Conservation (phyloP, 2,329 filamentous ascomycete genomes). For the Phialemoniopsis sp. region DNA sequence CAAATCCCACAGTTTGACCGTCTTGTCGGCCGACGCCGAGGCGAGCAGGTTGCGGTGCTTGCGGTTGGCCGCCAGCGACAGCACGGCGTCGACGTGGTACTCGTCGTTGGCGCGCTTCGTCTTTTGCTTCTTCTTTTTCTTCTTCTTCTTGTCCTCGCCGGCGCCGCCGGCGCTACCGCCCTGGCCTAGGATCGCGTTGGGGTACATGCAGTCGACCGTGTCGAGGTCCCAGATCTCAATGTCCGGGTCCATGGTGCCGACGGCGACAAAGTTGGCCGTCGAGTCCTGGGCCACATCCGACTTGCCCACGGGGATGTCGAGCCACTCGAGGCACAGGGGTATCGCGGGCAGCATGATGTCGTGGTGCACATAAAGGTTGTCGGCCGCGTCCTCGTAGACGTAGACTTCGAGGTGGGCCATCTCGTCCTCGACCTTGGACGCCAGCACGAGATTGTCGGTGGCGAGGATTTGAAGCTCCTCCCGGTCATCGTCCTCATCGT, state of each 20-base stretch:
- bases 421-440: slow-evolving; percentile 94
- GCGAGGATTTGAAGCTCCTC: slow-evolving; percentile 91
- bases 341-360: slow-evolving; percentile 99
- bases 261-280: slow-evolving; percentile 85
- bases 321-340: slow-evolving; percentile 91
- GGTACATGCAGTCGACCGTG: slow-evolving; percentile 95
- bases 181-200: slow-evolving; percentile 90
- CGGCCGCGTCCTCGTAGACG: slow-evolving; percentile 90
- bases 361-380: slow-evolving; percentile 98
- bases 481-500: slow-evolving; percentile 81
- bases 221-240: slow-evolving; percentile 99
- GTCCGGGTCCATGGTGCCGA: slow-evolving; percentile 96
- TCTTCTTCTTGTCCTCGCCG: slow-evolving; percentile 54
- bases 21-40: slow-evolving; percentile 93
- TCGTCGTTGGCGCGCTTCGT: slow-evolving; percentile 81
- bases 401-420: slow-evolving; percentile 95
- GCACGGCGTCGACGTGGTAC: slow-evolving; percentile 90
- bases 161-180: slow-evolving; percentile 47
- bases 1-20: slow-evolving; percentile 96
- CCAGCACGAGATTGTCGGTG: slow-evolving; percentile 88
- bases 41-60: slow-evolving; percentile 92
- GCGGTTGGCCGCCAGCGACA: slow-evolving; percentile 87
- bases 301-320: slow-evolving; percentile 86
- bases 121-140: slow-evolving; percentile 91
- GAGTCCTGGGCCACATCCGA: slow-evolving; percentile 55